Evolutionary conservation across 2,329 filamentous ascomycete genomes (phyloP), one percentile per base, ranked within the genome.

Genomic region (Lanzia echinophila): DNA sequence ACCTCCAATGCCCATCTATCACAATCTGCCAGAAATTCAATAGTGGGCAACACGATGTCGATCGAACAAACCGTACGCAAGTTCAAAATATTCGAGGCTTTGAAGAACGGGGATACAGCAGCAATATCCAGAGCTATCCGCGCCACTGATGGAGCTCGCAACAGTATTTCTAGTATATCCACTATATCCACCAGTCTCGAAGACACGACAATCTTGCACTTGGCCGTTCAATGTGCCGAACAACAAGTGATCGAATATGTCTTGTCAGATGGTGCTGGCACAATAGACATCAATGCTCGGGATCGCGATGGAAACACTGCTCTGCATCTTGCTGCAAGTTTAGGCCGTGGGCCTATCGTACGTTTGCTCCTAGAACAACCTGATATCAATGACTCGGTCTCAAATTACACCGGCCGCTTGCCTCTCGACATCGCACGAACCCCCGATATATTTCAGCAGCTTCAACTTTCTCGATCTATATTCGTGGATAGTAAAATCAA

Each of bases 301-400:
- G 94, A 99, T 71, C 87, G 87, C 62, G 92, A 97, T 64, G 94
- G 94, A 57, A 99, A 97, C 69, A 96, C 91, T 1, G 86, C 94
- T 20, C 79, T 99, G 50, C 92, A 97, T 69, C 72, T 97, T 36
- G 94, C 94, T 8, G 87, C 92, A 31, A 78, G 81, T 53, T 84
- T 97, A 50, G 92, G 92, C 12, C 83, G 94, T 43, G 81, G 82
- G 0, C 81, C 86, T 2, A 80, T 96, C 7, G 91, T 99, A 53
- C 86, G 86, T 58, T 79, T 96, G 56, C 76, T 99, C 49, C 78
- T 99, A 24, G 88, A 91, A 49, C 86, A 90, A 62, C 81, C 84
- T 43, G 83, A 80, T 44, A 88, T 97, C 72, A 96, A 96, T 66
- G 94, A 99, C 68, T 85, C 90, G 6, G 76, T 95, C 47, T 76